Conservation (phyloP, 2,329 filamentous ascomycete species). For the Malbranchea zuffiana region DNA sequence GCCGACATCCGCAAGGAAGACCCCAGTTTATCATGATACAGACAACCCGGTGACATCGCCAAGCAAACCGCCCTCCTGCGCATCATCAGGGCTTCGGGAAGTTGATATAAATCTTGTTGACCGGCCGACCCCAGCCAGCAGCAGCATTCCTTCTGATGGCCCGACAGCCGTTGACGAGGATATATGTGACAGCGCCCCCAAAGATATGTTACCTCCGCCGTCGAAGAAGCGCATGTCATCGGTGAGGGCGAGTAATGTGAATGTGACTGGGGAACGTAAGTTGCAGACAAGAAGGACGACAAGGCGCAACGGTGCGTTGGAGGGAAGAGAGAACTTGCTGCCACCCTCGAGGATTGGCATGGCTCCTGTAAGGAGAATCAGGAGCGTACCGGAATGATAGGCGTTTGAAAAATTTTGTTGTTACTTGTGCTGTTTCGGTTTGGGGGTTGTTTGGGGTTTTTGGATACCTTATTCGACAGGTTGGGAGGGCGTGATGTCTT, state of each 20-base stretch:
- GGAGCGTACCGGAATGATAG: conserved; percentile 19
- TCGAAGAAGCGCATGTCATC: conserved; percentile 16
- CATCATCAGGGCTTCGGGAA: conserved; percentile 40
- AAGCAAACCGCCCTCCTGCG: conserved; percentile 20
- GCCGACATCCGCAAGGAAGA: conserved; percentile 38
- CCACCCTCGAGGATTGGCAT: neutral
- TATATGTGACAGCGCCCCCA: conserved; percentile 14
- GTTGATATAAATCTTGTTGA: conserved; percentile 40
- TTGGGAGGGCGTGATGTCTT: too few relatives aligned
- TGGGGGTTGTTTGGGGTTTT: conserved; percentile 1
- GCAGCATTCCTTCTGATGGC: conserved; percentile 9
- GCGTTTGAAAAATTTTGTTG: neutral
- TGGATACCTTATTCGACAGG: too few relatives aligned
- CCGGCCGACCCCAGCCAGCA: conserved; percentile 22
- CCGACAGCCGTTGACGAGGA: conserved; percentile 1
- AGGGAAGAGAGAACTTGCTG: conserved; percentile 36
- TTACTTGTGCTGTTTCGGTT: conserved; percentile 1
- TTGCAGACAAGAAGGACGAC: conserved; percentile 34
- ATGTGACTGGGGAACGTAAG: conserved; percentile 28
- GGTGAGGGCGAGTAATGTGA: conserved; percentile 16
- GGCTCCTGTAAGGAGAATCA: conserved; percentile 21
- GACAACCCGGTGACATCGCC: conserved; percentile 25
- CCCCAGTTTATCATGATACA: conserved; percentile 43
- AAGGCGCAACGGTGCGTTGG: conserved; percentile 28
- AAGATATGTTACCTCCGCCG: conserved; percentile 22